Evolutionary conservation across 2,329 filamentous ascomycete genomes (phyloP).

Genomic region (Fusarium equiseti): DNA sequence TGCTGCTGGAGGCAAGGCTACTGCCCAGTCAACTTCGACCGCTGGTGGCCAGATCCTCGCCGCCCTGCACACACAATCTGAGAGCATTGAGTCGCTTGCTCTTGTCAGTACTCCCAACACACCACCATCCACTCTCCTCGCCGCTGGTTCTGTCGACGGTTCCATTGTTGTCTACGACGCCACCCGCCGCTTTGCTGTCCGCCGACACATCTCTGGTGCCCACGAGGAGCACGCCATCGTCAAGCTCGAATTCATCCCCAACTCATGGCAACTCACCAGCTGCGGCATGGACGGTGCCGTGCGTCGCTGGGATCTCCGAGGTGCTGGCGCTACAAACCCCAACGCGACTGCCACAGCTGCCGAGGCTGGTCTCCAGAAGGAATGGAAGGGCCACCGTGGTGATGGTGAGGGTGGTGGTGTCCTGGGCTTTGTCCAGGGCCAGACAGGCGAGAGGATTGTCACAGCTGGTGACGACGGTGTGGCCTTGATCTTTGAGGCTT

Average conservation of each 20-base stretch:
- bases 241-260: constrained; percentile 86
- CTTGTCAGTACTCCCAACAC: constrained; percentile 60
- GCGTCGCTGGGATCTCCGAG: constrained; percentile 84
- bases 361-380: constrained; percentile 76
- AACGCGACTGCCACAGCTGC: constrained; percentile 54
- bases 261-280: constrained; percentile 80
- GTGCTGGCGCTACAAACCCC: constrained; percentile 52
- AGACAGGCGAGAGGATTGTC: constrained; percentile 78
- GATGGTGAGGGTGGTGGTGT: constrained; percentile 90
- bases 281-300: constrained; percentile 95
- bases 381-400: constrained; percentile 91
- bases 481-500: constrained; percentile 74
- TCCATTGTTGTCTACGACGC: constrained; percentile 90
- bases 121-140: constrained; percentile 67
- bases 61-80: constrained; percentile 80
- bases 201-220: constrained; percentile 82
- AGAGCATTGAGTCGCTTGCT: constrained; percentile 81
- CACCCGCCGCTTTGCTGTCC: constrained; percentile 85
- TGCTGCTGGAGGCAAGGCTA: constrained; percentile 50
- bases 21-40: constrained; percentile 52
- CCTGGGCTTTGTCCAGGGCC: constrained; percentile 88
- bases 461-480: constrained; percentile 92
- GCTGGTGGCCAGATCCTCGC: constrained; percentile 77
- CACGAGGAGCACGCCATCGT: constrained; percentile 93
- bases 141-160: constrained; percentile 77